Evolutionary conservation across 345 rosid genomes (phyloP).

Genomic region (Arabis hirsuta): DNA sequence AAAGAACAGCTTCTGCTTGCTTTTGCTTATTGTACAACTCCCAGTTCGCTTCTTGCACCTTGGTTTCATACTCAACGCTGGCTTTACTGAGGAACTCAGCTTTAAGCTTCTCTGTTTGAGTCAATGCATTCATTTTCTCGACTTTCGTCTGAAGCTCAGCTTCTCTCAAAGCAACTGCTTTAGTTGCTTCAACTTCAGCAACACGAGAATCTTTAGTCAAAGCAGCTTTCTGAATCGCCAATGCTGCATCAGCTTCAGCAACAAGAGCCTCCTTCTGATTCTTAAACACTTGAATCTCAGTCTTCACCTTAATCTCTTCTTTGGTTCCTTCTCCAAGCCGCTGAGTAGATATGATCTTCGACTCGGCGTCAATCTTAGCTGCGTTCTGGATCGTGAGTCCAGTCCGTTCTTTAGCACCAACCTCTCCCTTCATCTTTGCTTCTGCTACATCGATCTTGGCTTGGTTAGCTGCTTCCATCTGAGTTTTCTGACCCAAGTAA

Average conservation of each 20-base stretch:
- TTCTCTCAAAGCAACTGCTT: slow-evolving; percentile 69
- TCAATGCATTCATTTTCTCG: slow-evolving; percentile 73
- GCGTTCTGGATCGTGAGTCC: slow-evolving; percentile 79
- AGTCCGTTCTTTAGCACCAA: slow-evolving; percentile 60
- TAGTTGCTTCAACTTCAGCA: slow-evolving; percentile 78
- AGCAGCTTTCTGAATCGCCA: slow-evolving; percentile 70
- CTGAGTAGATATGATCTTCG: slow-evolving; percentile 63
- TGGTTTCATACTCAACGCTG: slow-evolving; percentile 77
- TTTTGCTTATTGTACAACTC: slow-evolving; percentile 64
- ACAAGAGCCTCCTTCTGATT: slow-evolving; percentile 72
- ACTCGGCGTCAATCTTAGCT: slow-evolving; percentile 76
- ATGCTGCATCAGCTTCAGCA: slow-evolving; percentile 67
- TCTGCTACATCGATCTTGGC: slow-evolving; percentile 76
- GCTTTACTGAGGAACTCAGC: slow-evolving; percentile 80
- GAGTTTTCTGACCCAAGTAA: slow-evolving; percentile 83
- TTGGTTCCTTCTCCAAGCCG: slow-evolving; percentile 68
- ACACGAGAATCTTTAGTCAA: slow-evolving; percentile 60
- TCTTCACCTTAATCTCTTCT: slow-evolving; percentile 72
- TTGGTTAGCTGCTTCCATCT: slow-evolving; percentile 88
- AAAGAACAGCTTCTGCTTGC: slow-evolving; percentile 64
- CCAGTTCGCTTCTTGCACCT: slow-evolving; percentile 86
- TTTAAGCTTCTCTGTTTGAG: slow-evolving; percentile 72
- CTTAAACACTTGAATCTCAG: slow-evolving; percentile 67
- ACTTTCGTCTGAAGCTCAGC: slow-evolving; percentile 80
- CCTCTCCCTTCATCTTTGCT: slow-evolving; percentile 83